These are phyloP conservation scores for sunflower (Helianthus annuus) DNA, from an alignment of 129 eudicot genomes.

Conservation along the genomic window DNA sequence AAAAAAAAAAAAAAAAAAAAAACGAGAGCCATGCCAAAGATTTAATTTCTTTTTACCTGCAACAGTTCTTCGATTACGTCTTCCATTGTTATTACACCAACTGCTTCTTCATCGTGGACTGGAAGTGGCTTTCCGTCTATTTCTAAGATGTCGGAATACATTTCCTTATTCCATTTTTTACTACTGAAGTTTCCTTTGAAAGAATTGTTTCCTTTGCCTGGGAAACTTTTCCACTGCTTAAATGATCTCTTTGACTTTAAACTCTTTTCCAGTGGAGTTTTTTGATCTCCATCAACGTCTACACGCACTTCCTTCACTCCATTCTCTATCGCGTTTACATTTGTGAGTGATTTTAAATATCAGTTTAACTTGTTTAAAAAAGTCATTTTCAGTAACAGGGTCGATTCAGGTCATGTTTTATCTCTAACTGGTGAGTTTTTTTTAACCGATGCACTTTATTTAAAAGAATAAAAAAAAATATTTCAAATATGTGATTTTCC, in stretches of 20 bases:
- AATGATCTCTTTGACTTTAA: conserved; percentile 55
- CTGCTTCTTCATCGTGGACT: conserved; percentile 80
- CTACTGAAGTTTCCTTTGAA: conserved; percentile 50
- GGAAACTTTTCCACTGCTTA: conserved; percentile 88
- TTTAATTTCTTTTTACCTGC: conserved; percentile 49
- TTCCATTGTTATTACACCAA: conserved; percentile 90
- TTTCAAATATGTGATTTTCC: not conserved
- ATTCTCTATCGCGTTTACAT: conserved; percentile 14
- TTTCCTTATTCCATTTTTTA: conserved; percentile 73
- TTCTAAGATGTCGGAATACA: conserved; percentile 75
- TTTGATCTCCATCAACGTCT: conserved; percentile 55
- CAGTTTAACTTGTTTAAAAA: no score
- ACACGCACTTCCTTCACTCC: conserved; percentile 62
- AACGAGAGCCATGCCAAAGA: not conserved
- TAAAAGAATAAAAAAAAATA: not conserved
- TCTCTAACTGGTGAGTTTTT: not conserved
- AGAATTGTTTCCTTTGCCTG: conserved; percentile 64
- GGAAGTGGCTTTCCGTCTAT: conserved; percentile 72
- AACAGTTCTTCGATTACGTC: conserved; percentile 92
- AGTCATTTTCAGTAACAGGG: not conserved
- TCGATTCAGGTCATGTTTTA: not conserved
- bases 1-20: not conserved
- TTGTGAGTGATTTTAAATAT: not conserved
- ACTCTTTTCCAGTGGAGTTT: conserved; percentile 43
- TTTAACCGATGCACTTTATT: no score